A percentile compares a stretch with the other conserved stretches of the same genome.
Conservation (phyloP, 2,329 filamentous ascomycete genomes). For the Ceratocystiopsis minuta region DNA sequence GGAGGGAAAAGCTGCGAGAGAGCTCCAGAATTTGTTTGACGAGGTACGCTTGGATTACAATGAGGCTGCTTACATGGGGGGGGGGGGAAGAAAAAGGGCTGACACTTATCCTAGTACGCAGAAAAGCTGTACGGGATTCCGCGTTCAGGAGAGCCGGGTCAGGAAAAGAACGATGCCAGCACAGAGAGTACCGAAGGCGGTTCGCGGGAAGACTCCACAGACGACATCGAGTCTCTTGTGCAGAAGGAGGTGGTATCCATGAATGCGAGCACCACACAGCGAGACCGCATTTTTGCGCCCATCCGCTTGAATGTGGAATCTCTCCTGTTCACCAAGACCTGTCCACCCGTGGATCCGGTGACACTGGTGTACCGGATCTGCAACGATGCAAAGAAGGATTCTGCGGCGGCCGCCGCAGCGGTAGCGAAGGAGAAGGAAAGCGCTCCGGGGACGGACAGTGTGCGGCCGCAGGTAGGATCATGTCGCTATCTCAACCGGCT, state of each 20-base stretch:
- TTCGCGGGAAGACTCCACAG: constrained; percentile 17
- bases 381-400: constrained; percentile 29
- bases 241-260: constrained; percentile 51
- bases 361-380: constrained; percentile 36
- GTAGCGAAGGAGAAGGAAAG: constrained; percentile 7
- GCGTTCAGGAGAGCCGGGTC: constrained; percentile 15
- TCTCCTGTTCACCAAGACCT: constrained; percentile 42
- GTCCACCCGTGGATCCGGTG: constrained; percentile 35
- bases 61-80: background rate
- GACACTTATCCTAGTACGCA: constrained; percentile 34
- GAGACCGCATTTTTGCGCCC: constrained; percentile 30
- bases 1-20: constrained; percentile 49
- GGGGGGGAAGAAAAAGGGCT: no score
- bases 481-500: constrained; percentile 37
- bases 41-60: constrained; percentile 28
- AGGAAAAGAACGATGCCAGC: background rate
- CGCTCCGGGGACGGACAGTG: background rate
- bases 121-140: constrained; percentile 39
- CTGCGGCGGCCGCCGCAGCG: constrained; percentile 24
- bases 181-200: constrained; percentile 12
- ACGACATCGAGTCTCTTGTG: constrained; percentile 60
- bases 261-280: constrained; percentile 23
- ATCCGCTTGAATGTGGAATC: constrained; percentile 41
- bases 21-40: constrained; percentile 48
- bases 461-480: constrained; percentile 7